These are phyloP conservation scores for Cyclotella baltica DNA, from an alignment of 108 stramenopile genomes.

Conservation along the genomic window DNA sequence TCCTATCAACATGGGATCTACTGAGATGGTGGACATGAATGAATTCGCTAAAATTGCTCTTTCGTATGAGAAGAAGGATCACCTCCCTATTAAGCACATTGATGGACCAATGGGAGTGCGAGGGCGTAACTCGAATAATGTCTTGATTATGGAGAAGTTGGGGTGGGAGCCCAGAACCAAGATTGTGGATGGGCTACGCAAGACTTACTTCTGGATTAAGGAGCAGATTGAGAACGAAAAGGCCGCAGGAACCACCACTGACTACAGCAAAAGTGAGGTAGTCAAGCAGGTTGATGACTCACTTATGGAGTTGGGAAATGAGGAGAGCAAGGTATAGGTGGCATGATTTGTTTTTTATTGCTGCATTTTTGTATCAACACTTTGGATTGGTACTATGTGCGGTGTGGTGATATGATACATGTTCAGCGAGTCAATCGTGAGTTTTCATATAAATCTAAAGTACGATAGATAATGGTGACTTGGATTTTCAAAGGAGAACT, in stretches of 20 bases:
- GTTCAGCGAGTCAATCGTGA: background rate
- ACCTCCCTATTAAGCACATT: slow-evolving; percentile 97
- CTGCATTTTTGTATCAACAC: background rate
- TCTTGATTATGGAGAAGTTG: slow-evolving; percentile 92
- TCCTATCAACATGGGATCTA: slow-evolving; percentile 96
- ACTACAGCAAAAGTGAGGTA: slow-evolving; percentile 83
- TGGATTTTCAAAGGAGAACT: background rate
- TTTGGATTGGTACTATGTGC: background rate
- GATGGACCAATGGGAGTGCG: slow-evolving; percentile 99
- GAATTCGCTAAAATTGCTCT: slow-evolving; percentile 95
- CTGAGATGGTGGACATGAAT: slow-evolving; percentile 98
- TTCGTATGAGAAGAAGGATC: slow-evolving; percentile 86
- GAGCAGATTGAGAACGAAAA: slow-evolving; percentile 87
- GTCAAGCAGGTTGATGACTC: slow-evolving; percentile 93
- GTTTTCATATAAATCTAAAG: too few species aligned
- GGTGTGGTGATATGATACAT: too few species aligned
- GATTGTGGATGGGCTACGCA: slow-evolving; percentile 87
- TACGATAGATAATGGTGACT: too few species aligned
- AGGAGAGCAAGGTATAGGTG: slow-evolving; percentile 55
- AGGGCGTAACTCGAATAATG: slow-evolving; percentile 98
- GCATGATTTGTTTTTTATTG: background rate
- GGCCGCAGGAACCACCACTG: slow-evolving; percentile 64
- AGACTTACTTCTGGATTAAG: slow-evolving; percentile 98
- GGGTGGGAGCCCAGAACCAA: slow-evolving; percentile 95
- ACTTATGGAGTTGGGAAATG: slow-evolving; percentile 85